Percentiles rank a stretch among this genome's conserved stretches.
phyloP scores from a whole-genome alignment of 2,329 filamentous ascomycete genomes.

The Fusarium sp. region DNA sequence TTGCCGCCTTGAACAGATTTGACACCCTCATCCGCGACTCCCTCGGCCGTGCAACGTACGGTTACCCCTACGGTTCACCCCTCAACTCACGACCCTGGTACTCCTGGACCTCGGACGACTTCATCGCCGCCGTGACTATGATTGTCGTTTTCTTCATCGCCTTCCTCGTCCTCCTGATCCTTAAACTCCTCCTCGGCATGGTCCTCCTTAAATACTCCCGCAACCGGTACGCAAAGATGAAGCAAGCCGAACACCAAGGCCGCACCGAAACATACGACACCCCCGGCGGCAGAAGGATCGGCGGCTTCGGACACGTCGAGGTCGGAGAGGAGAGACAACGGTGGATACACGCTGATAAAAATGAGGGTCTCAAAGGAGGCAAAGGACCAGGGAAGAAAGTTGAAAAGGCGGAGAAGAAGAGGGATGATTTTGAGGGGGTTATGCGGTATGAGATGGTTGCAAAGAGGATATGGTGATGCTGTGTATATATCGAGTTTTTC shows the following conservation, averaged over 20 bases:
- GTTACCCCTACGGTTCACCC: slow-evolving; percentile 59
- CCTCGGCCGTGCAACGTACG: slow-evolving; percentile 79
- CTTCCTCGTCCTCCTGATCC: slow-evolving; percentile 85
- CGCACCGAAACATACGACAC: slow-evolving; percentile 71
- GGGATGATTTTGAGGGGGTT: slow-evolving; percentile 71
- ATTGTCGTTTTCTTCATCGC: slow-evolving; percentile 84
- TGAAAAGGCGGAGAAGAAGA: slow-evolving; percentile 58
- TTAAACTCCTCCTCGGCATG: slow-evolving; percentile 92
- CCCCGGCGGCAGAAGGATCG: slow-evolving; percentile 76
- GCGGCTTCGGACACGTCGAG: slow-evolving; percentile 87
- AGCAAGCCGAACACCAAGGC: slow-evolving; percentile 69
- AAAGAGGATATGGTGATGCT: slow-evolving; percentile 88
- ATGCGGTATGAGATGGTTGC: slow-evolving; percentile 94
- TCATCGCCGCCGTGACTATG: slow-evolving; percentile 84
- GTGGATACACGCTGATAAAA: slow-evolving; percentile 89
- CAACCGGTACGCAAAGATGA: slow-evolving; percentile 84
- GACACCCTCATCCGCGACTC: slow-evolving; percentile 81
- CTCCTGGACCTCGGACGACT: slow-evolving; percentile 75
- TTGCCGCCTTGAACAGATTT: slow-evolving; percentile 81
- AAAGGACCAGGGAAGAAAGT: slow-evolving; percentile 67
- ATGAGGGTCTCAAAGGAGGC: slow-evolving; percentile 72
- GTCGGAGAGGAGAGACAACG: slow-evolving; percentile 87
- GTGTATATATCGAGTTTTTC: slow-evolving; percentile 3
- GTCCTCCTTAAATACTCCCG: slow-evolving; percentile 82
- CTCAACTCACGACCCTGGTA: slow-evolving; percentile 59